Evolutionary conservation across 2,329 filamentous ascomycete species (phyloP).

Genomic region (Fusarium concolor): DNA sequence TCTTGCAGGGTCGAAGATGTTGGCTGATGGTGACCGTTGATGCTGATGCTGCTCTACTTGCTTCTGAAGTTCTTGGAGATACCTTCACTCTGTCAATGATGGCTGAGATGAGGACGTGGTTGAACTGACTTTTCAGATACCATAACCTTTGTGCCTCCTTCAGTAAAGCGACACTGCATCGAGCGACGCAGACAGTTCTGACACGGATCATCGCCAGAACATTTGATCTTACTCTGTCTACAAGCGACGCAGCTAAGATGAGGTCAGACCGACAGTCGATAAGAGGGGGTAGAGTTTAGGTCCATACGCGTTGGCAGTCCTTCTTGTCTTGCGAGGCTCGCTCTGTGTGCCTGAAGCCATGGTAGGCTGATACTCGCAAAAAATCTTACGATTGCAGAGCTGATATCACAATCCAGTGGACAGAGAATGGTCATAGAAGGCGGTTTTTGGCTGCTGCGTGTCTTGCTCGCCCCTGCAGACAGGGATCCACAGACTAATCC

Average conservation of each 20-base stretch:
- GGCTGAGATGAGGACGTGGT: neutral
- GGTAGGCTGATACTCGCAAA: neutral
- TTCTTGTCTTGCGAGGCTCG: slow-evolving; percentile 37
- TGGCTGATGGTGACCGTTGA: slow-evolving; percentile 21
- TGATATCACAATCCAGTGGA: neutral
- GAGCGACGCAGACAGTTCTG: slow-evolving; percentile 48
- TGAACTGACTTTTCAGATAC: slow-evolving; percentile 49
- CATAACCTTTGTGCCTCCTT: slow-evolving; percentile 46
- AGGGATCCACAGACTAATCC: neutral
- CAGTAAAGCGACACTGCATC: slow-evolving; percentile 49
- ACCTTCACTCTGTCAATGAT: slow-evolving; percentile 31
- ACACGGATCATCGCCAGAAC: slow-evolving; percentile 51
- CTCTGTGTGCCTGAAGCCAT: slow-evolving; percentile 29
- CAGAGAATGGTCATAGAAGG: slow-evolving; percentile 5
- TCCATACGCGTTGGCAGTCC: slow-evolving; percentile 47
- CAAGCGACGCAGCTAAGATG: slow-evolving; percentile 47
- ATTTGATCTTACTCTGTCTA: slow-evolving; percentile 53
- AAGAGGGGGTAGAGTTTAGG: neutral
- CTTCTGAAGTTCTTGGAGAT: slow-evolving; percentile 43
- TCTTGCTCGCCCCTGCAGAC: slow-evolving; percentile 6
- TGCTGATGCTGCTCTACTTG: slow-evolving; percentile 34
- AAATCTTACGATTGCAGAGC: neutral
- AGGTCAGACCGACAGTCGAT: neutral
- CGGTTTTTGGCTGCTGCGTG: slow-evolving; percentile 7
- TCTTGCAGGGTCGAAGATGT: neutral